Base-by-base conservation (phyloP, 1,284 basidiomycete genomes). In the Stereum hirsutum region DNA sequence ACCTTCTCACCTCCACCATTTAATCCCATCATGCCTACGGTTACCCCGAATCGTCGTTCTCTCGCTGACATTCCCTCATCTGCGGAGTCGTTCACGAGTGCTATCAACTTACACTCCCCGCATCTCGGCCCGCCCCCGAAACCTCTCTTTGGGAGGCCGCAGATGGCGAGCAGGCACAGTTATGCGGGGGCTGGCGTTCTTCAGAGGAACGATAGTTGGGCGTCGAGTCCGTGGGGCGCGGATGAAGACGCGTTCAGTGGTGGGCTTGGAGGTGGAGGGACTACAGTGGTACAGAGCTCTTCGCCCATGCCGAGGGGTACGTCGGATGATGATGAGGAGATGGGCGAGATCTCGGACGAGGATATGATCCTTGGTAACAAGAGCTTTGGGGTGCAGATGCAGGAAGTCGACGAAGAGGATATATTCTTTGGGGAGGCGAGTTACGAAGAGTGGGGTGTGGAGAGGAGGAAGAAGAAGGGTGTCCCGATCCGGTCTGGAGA, bases 141-240 rank as follows among this genome's bases (percentile, higher is more conserved):
- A 30, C 46, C 23, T 8, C 46, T 25, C 44, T 45, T 42, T 52
- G 55, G 20, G 42, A 69, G 57, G 48, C 57, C 62, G 6, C 58
- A 59, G 43, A 47, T 57, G 15, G 47, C 59, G 27, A 75, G 71
- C 49, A 69, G 81, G 39, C 81, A 84, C 49, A 83, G 81, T 49
- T 82, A 81, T 54, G 72, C 72, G 10, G 77, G 57, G 15, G 44
- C n/a, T n/a, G n/a, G n/a, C n/a, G n/a, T n/a, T n/a, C n/a, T n/a
- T n/a, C n/a, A n/a, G n/a, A n/a, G n/a, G n/a, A n/a, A n/a, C n/a
- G n/a, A n/a, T n/a, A n/a, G n/a, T n/a, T n/a, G n/a, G n/a, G n/a
- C n/a, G n/a, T n/a, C n/a, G n/a, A n/a, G n/a, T n/a, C n/a, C n/a
- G n/a, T n/a, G n/a, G n/a, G n/a, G n/a, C n/a, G n/a, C n/a, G n/a